Conservation (phyloP, 106 monocot species). For the Platanthera zijinensis region DNA sequence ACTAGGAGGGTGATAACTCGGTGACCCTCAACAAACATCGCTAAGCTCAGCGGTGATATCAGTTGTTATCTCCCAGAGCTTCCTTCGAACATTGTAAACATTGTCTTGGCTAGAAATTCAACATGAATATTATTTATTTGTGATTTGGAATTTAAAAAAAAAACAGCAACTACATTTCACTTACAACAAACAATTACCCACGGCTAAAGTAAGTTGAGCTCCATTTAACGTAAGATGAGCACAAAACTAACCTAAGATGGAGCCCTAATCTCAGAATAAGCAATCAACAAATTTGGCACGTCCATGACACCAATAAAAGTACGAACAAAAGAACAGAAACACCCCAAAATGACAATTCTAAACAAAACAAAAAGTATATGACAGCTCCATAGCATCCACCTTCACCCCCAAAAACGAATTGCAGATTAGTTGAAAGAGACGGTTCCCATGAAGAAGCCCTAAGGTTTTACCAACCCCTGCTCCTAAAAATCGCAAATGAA, state of each 20-base stretch:
- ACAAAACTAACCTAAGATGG: background rate
- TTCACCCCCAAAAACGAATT: too few relatives aligned
- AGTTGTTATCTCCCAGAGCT: too few relatives aligned
- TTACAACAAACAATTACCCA: background rate
- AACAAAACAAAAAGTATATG: background rate
- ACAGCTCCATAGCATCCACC: background rate
- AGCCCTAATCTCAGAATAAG: background rate
- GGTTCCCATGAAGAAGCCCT: background rate
- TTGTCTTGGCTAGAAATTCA: too few relatives aligned
- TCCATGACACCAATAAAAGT: background rate
- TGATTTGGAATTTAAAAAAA: background rate
- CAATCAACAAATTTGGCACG: background rate
- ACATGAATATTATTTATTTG: too few relatives aligned
- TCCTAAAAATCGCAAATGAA: background rate
- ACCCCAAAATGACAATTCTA: background rate
- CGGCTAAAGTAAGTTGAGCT: background rate
- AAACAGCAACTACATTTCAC: background rate
- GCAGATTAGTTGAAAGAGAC: too few relatives aligned
- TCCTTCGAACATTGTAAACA: too few relatives aligned
- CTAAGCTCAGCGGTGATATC: too few relatives aligned
- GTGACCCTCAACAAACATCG: too few relatives aligned
- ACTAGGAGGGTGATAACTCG: too few relatives aligned
- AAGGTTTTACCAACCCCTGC: background rate
- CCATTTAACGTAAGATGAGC: background rate
- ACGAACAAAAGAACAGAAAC: background rate